phyloP scores from a whole-genome alignment of 2,329 filamentous ascomycete species.

The Diaporthe capsici region DNA sequence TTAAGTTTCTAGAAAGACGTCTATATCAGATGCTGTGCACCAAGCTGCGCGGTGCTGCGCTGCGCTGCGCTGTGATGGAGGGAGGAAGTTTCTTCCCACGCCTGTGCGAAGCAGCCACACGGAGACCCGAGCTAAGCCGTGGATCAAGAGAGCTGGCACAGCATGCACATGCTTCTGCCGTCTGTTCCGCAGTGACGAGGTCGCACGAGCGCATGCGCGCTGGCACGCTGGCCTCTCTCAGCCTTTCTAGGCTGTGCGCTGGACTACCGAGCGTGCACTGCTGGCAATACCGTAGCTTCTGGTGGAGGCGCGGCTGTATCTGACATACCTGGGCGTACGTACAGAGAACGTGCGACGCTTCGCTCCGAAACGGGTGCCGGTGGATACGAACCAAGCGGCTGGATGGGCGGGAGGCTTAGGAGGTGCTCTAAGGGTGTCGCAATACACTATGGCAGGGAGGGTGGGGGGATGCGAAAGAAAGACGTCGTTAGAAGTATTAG shows the following conservation, averaged over 20 bases:
- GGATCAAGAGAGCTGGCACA: constrained; percentile 19
- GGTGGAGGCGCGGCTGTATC: constrained; percentile 1
- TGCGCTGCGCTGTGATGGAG: constrained; percentile 11
- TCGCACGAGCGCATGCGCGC: constrained; percentile 33
- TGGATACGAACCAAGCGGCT: constrained; percentile 29
- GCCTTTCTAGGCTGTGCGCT: constrained; percentile 18
- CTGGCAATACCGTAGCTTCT: background rate
- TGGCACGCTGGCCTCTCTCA: constrained; percentile 16
- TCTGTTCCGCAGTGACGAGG: constrained; percentile 26
- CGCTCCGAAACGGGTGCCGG: constrained; percentile 28
- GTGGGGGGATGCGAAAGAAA: constrained; percentile 27
- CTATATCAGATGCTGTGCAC: constrained; percentile 9
- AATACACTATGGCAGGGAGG: constrained; percentile 26
- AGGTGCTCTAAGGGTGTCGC: constrained; percentile 26
- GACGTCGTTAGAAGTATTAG: constrained; percentile 6
- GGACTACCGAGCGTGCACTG: background rate
- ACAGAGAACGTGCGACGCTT: constrained; percentile 23
- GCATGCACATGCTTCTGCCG: constrained; percentile 21
- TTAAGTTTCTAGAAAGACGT: constrained; percentile 26
- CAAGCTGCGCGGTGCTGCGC: background rate
- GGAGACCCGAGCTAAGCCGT: background rate
- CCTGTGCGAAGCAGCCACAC: constrained; percentile 30
- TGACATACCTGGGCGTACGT: background rate
- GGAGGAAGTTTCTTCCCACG: constrained; percentile 25
- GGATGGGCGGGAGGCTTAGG: constrained; percentile 16